Evolutionary conservation across 2,329 filamentous ascomycete species (phyloP).

Genomic region (Clarireedia homoeocarpa): DNA sequence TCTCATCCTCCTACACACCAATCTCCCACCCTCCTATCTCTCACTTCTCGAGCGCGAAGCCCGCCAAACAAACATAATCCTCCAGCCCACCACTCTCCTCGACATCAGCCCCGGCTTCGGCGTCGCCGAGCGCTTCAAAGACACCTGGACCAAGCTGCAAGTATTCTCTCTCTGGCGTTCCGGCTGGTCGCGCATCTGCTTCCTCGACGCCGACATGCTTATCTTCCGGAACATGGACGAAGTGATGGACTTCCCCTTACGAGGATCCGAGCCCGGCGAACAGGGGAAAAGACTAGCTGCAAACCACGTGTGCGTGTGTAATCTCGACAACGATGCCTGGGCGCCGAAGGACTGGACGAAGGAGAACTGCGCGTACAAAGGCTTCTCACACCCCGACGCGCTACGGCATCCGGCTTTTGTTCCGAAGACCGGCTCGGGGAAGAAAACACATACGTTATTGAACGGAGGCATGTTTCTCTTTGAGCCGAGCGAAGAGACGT

Average conservation of each 20-base stretch:
- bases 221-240: slow-evolving; percentile 79
- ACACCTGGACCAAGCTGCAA: slow-evolving; percentile 80
- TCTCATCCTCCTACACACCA: slow-evolving; percentile 51
- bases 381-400: not conserved
- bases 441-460: slow-evolving; percentile 35
- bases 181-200: slow-evolving; percentile 63
- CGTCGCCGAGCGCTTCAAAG: slow-evolving; percentile 71
- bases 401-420: not conserved
- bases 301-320: slow-evolving; percentile 76
- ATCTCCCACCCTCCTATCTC: slow-evolving; percentile 36
- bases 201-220: slow-evolving; percentile 82
- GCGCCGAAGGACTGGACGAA: slow-evolving; percentile 63
- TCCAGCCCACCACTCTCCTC: not conserved
- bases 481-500: slow-evolving; percentile 35
- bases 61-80: not conserved
- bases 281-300: slow-evolving; percentile 48
- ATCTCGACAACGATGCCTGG: slow-evolving; percentile 65
- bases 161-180: slow-evolving; percentile 61
- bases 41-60: not conserved
- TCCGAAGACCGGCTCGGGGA: not conserved
- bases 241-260: slow-evolving; percentile 67
- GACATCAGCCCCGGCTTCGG: not conserved
- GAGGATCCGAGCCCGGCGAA: not conserved
- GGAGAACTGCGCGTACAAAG: slow-evolving; percentile 47
- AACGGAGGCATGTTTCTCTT: slow-evolving; percentile 47